Conservation (phyloP, 1,284 basidiomycete species). For the Ustilago esculenta region DNA sequence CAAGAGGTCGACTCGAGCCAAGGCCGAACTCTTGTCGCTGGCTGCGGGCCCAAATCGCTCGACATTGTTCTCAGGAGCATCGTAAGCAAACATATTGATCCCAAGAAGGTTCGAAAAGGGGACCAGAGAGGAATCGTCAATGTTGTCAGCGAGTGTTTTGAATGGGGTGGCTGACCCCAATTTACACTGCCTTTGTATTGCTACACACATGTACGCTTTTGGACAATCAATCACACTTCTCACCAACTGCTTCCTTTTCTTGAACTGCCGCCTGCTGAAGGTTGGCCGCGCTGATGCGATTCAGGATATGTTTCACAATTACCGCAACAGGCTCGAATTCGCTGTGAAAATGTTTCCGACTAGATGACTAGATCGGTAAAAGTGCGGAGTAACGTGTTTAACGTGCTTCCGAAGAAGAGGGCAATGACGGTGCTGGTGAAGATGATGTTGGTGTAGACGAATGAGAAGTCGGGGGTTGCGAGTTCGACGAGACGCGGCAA, state of each 20-base stretch:
- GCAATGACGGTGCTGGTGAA: slow-evolving; percentile 70
- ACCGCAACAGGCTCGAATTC: too few relatives aligned
- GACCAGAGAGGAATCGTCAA: slow-evolving; percentile 72
- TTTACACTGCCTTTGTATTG: not conserved
- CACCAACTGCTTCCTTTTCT: too few relatives aligned
- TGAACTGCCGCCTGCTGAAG: too few relatives aligned
- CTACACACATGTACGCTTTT: not conserved
- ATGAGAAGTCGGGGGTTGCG: slow-evolving; percentile 96
- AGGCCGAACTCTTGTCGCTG: slow-evolving; percentile 76
- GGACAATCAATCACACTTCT: not conserved
- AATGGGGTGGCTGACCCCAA: slow-evolving; percentile 41
- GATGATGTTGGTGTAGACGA: slow-evolving; percentile 96
- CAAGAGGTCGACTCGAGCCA: slow-evolving; percentile 74
- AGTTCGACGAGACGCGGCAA: slow-evolving; percentile 84
- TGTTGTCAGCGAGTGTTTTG: slow-evolving; percentile 60
- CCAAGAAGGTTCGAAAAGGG: slow-evolving; percentile 72
- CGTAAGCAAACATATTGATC: slow-evolving; percentile 75
- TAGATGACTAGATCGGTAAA: slow-evolving; percentile 68
- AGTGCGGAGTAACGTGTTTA: slow-evolving; percentile 87
- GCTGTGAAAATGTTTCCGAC: too few relatives aligned
- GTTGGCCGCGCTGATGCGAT: too few relatives aligned
- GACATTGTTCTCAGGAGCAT: slow-evolving; percentile 78
- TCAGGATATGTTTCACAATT: too few relatives aligned
- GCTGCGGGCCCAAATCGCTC: slow-evolving; percentile 81
- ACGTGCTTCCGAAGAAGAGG: slow-evolving; percentile 89